Base-by-base conservation (phyloP, 2,329 filamentous ascomycete species). In the Diaporthe caulivora region DNA sequence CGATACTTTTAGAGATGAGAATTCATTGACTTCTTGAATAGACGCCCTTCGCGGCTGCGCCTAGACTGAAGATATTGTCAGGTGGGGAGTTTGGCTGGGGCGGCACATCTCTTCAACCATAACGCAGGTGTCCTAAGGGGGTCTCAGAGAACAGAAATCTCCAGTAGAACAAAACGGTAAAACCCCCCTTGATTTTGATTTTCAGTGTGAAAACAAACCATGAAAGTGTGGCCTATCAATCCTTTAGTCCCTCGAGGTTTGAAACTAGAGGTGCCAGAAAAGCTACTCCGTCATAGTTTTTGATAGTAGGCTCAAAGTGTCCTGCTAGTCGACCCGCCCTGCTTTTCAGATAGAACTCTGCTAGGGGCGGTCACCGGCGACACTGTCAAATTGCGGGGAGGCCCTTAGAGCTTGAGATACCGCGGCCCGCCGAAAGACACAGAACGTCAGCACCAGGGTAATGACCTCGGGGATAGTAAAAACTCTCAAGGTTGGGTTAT, bases 61-160 rank as follows among this genome's bases (percentile, higher is more conserved):
- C 3, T 11, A 13, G 24, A 24, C 51, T 53, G 26, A 29, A 29
- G 51, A 53, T 11, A 53, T 53, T 53, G 78, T 82, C 78, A 82
- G 77, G 78, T 82, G 78, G 78, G 77, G 79, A 82, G 80, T 82
- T 82, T 82, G 79, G 81, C 80, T 82, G 79, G 78, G 78, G 80
- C 76, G 78, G 84, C 77, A 82, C 76, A 82, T 83, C 78, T 83
- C 76, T 82, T 83, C 81, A 82, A 83, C 78, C 78, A 55, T n/a
- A 55, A 55, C 53, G 17, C 29, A 55, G 29, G 53, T 34, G 29
- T 55, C 53, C 53, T 55, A 31, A 34, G 26, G 53, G 53, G 8
- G 18, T 26, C 17, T 55, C 8, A 21, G 29, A 55, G 53, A 34
- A 34, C 18, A 55, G 24, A 53, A 53, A 53, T 29, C 51, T 17